Conservation (phyloP, 495 filamentous ascomycete species). For the Talaromyces trachyspermus region DNA sequence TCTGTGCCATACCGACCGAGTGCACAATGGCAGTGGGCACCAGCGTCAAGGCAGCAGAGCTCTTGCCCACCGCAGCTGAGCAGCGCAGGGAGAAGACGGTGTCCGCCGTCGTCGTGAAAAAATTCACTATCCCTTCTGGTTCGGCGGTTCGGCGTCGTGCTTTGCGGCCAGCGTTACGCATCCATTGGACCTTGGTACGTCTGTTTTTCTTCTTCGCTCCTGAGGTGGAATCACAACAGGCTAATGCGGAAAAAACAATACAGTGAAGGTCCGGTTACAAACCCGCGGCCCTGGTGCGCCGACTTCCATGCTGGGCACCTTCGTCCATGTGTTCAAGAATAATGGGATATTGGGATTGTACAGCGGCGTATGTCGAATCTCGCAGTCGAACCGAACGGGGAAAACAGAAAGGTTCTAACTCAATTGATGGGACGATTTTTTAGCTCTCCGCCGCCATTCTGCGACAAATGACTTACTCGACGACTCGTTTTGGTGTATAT, state of each 20-base stretch:
- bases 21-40: slow-evolving; percentile 7
- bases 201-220: slow-evolving; percentile 3
- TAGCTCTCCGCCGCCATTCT: slow-evolving; percentile 85
- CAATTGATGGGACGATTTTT: slow-evolving; percentile 5
- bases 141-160: slow-evolving; percentile 85
- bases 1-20: not conserved
- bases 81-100: slow-evolving; percentile 17
- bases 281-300: slow-evolving; percentile 61
- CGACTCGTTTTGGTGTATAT: slow-evolving; percentile 89
- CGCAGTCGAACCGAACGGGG: not conserved
- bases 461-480: slow-evolving; percentile 88
- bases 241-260: not conserved
- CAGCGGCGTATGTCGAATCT: slow-evolving; percentile 51
- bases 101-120: no score
- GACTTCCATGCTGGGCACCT: slow-evolving; percentile 71
- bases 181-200: slow-evolving; percentile 64
- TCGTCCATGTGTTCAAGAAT: slow-evolving; percentile 63
- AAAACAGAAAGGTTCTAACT: no score
- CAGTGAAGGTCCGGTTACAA: slow-evolving; percentile 68
- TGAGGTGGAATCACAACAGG: not conserved
- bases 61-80: not conserved
- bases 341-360: slow-evolving; percentile 72
- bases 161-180: slow-evolving; percentile 87
- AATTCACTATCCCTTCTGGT: slow-evolving; percentile 82
- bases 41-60: slow-evolving; percentile 3